Percentiles rank a stretch among this genome's conserved stretches.
Evolutionary conservation across 106 monocot genomes (phyloP).

Genomic region (Triglochin maritima): DNA sequence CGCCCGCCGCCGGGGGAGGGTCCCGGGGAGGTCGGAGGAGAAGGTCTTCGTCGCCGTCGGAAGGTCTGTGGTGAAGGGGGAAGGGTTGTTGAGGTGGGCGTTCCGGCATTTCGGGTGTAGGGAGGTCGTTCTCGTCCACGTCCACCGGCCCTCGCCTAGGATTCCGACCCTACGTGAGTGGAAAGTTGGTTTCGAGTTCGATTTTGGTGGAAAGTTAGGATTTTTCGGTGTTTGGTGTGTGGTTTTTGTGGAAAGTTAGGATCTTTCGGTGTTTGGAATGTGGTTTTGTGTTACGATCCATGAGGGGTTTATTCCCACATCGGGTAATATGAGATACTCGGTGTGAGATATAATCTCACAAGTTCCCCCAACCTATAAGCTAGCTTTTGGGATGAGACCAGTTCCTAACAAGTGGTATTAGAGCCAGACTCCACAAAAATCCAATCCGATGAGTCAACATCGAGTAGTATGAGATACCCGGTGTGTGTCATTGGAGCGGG

Average conservation of each 20-base stretch:
- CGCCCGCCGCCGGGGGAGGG: neutral
- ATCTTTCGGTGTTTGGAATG: neutral
- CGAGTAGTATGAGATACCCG: too few species aligned
- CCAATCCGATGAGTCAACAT: too few species aligned
- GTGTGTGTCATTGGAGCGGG: too few species aligned
- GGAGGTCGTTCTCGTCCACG: slow-evolving; percentile 52
- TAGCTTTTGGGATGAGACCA: too few species aligned
- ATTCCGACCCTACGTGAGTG: slow-evolving; percentile 63
- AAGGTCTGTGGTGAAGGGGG: slow-evolving; percentile 59
- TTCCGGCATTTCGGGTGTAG: slow-evolving; percentile 39
- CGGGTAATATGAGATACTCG: too few species aligned
- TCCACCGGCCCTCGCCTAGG: slow-evolving; percentile 60
- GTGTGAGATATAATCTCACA: too few species aligned
- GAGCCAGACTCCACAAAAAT: too few species aligned
- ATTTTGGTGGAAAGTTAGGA: neutral
- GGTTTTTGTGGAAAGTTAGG: neutral
- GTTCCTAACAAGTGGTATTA: too few species aligned
- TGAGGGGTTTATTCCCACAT: too few species aligned
- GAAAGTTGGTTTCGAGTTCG: too few species aligned
- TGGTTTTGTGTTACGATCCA: neutral
- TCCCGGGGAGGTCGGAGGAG: neutral
- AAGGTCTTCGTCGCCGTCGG: slow-evolving; percentile 64
- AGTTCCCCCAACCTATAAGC: too few species aligned
- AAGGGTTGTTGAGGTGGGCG: slow-evolving; percentile 44
- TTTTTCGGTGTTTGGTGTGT: neutral